Evolutionary conservation across 345 rosid genomes (phyloP), one percentile per base, ranked within the genome.

Genomic region (Balakata baccata): DNA sequence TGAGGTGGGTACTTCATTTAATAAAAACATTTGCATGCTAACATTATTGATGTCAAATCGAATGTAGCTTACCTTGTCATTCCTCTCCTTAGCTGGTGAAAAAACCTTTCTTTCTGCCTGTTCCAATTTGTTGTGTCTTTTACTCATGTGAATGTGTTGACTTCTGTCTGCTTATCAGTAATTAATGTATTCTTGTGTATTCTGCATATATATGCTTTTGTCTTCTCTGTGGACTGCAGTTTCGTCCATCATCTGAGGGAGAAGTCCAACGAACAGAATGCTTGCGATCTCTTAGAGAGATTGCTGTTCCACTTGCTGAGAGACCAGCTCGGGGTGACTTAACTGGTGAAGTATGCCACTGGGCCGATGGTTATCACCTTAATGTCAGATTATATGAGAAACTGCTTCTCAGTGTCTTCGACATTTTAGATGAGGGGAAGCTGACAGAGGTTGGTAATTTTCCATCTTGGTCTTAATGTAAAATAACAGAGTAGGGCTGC

Each of bases 291-390:
- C 94, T 92, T 37, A 89, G 86, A 84, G 97, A 92, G 73, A 85
- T 91, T 83, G 93, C 93, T 71, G 83, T 82, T 74, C 90, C 94
- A 84, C 94, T 95, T 85, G 96, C 99, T 73, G 98, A 92, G 87
- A 90, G 98, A 79, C 97, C 98, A 14, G 98, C 97, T 56, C 92
- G 94, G 64, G 97, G 96, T 82, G 99, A 95, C 86, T 88, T 92
- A 82, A 90, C 99, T 51, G 99, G 99, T 79, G 96, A 92, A 89
- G 92, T 95, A 51, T 91, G 96, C 89, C 99, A 95, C 74, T 92
- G 98, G 99, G 97, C 96, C 58, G 99, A 95, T 89, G 97, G 98
- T 45, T 92, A 92, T 81, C 97, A 88, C 85, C 83, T 95, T 74
- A 95, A 95, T 79, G 89, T 91, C 75, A 92, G 89, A 79, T 84